Evolutionary conservation across 805 yeast species (phyloP), one percentile per base, ranked within the genome.

Genomic region (Nematodospora valgi): DNA sequence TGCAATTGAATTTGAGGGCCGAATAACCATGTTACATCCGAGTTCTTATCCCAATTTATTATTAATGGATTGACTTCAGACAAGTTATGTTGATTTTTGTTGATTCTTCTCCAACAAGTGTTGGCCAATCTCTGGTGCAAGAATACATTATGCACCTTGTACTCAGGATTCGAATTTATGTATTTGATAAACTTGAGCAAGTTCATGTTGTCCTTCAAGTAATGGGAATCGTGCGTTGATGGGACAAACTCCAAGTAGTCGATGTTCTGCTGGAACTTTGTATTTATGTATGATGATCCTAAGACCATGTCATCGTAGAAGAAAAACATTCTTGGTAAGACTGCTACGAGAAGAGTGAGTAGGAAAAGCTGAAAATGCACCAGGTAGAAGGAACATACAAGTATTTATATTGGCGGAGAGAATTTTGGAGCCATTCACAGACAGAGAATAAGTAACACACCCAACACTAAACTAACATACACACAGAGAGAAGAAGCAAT

Each of bases 31-130:
- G 79, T 75, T 31, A 72, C 65, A 46, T 75, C 81, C 39, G 72
- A 70, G 37, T 59, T 65, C 47, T 75, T 75, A 45, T 61, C 65
- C 81, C 81, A 75, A 51, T 75, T 74, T 26, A 75, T 73, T 23
- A 43, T 41, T 4, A 59, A 52, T 1, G 81, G 80, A 35, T 62
- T 49, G 6, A 68, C 39, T 34, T 59, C 65, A 12, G 34, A 29
- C 15, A 67, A 48, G 5, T 46, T 20, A 25, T 47, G 34, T 28
- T 60, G 41, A 35, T 59, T 59, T 43, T 64, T 63, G 38, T 45
- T 45, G 47, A 60, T 54, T 33, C 70, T 44, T 39, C 73, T 56
- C 73, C 73, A 67, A 30, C 67, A 52, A 0, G 56, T 51, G 39
- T 67, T 66, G 24, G 54, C 54, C 10, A 67, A 45, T 23, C 71